Evolutionary conservation across 169 alveolate species (phyloP), one percentile per base, ranked within the genome.

Genomic region (Plasmodium cynomolgi): DNA sequence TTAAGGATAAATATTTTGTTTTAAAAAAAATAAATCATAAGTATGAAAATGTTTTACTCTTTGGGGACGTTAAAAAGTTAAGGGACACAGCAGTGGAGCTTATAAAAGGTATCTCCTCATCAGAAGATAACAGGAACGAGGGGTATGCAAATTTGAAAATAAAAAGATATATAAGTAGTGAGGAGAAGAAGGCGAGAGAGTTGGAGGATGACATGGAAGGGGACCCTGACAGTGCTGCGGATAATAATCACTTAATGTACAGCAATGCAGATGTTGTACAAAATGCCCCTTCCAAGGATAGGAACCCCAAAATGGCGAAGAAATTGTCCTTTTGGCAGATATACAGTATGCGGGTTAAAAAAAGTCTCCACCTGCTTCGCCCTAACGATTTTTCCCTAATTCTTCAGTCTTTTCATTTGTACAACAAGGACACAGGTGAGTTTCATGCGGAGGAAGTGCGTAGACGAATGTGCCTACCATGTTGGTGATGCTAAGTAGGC

Each of bases 1-100:
- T 50, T 86, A 86, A 86, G 47, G 71, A 86, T 86, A 86, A 86
- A 39, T 41, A 86, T 39, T 86, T 86, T 86, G 93, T 86, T 75
- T 86, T 86, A 86, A 86, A 79, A 86, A 86, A 86, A 86, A 86
- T 86, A 86, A 86, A 86, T 75, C 93, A 86, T 75, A 86, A 86
- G 68, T 86, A 86, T 71, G 93, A 86, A 50, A 86, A 86, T 54
- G 93, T 86, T 33, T 86, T 86, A 77, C 81, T 86, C 79, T 86
- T 86, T 77, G 93, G 88, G 26, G 93, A 86, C 31, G 85, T 86
- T 39, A 74, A 77, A 68, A 86, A 86, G 71, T 86, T 86, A 75
- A 86, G 93, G 68, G 41, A n/a, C 31, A 86, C 93, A 34, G 93
- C 93, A 20, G 44, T 75, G 31, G 93, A 86, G 31, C 81, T 86